Base-by-base conservation (phyloP, 148 eudicot species). In the Gaultheria prostrata region DNA sequence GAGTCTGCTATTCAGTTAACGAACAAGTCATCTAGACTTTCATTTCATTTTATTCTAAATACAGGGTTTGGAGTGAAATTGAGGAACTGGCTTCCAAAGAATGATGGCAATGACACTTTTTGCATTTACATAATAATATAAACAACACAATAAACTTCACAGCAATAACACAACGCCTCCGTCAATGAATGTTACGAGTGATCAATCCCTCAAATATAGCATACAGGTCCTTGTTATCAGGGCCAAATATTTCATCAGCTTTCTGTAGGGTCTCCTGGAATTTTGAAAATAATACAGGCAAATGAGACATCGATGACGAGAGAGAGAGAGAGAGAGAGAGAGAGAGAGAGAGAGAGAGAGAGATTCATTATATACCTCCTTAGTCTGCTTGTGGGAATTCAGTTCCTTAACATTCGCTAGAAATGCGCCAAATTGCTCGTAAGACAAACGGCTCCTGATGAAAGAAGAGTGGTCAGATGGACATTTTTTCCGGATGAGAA, bases 381-480 rank as follows among this genome's bases (percentile, higher is more conserved):
- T 94, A 7, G 95, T 88, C 88, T 95, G 95, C 90, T 95, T 97
- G 87, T 93, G 97, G 59, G 98, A 91, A 80, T 97, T 94, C 76
- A 97, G 77, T 84, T 95, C 97, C 94, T 97, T 97, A 46, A 97
- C 99, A 89, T 95, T 97, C 4, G 99, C 94, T 79, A 97, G 89
- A 85, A 97, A 93, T 39, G 98, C 91, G 54, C 94, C 92, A 87
- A 97, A 97, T 81, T 97, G 99, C 87, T 97, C 98, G 63, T 95
- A 97, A 8, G 98, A 92, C 85, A 97, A 88, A 73, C 98, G 94
- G 76, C 90, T 91, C 95, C 99, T 97, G 93, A 65, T 69, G 61
- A 88, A 84, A 83, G 65, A 69, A 6, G 65, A 80, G 70, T 0
- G 70, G 59, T 70, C 72, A 75, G 49, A 81, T 3, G 33, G 13